Base-by-base conservation (phyloP, 352 stramenopile species). In the Ochromonadaceae sp. region DNA sequence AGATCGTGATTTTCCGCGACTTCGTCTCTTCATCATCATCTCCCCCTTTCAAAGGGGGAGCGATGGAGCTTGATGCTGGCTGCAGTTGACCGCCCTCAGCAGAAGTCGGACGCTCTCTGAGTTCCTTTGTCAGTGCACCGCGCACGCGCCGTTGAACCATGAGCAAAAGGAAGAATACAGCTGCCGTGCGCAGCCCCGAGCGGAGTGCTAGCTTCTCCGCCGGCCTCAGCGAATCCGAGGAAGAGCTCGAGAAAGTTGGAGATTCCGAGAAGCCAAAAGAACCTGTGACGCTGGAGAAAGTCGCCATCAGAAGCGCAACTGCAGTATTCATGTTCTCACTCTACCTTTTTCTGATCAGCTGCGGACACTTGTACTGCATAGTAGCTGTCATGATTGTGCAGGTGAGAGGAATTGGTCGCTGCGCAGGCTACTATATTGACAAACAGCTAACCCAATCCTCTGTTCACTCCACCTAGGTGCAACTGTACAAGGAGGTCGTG, bases 401-500 rank as follows among this genome's bases (percentile, higher is more conserved):
- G 25, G 53, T 61, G 35, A 22, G 44, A 7, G 7, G 14, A n/a
- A n/a, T n/a, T n/a, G n/a, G n/a, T n/a, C n/a, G n/a, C n/a, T n/a
- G n/a, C n/a, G n/a, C n/a, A n/a, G n/a, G n/a, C n/a, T n/a, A n/a
- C n/a, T n/a, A n/a, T n/a, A n/a, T n/a, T n/a, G n/a, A n/a, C n/a
- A n/a, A n/a, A n/a, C n/a, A n/a, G n/a, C n/a, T n/a, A n/a, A n/a
- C n/a, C n/a, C n/a, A n/a, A n/a, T 28, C 34, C 44, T 34, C 10
- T 53, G 9, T 20, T 62, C 41, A 52, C 52, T 52, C 12, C 15
- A 17, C 9, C 39, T 32, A 65, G 56, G 41, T 22, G 28, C 1
- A 50, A 14, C 78, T 94, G 42, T 96, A 96, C 78, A 85, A 85
- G n/a, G 92, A 98, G 73, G 78, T 98, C 3, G 90, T 97, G n/a